These are phyloP conservation scores for Gonium pectorale DNA, from an alignment of 139 green algal species.

Conservation along the genomic window DNA sequence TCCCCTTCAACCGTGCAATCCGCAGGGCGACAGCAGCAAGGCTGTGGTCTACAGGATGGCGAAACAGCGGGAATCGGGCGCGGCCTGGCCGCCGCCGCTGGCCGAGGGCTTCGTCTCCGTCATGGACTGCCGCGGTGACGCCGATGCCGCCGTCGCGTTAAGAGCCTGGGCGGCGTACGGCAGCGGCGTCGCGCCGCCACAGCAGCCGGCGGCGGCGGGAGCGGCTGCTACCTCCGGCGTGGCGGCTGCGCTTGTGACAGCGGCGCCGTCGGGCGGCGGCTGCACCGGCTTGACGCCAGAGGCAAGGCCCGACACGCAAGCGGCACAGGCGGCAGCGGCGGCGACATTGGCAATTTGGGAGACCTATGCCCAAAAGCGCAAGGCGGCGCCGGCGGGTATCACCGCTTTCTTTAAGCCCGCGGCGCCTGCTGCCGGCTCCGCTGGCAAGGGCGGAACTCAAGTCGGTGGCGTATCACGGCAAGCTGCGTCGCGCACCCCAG, in stretches of 20 bases:
- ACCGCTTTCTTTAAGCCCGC: conserved; percentile 19
- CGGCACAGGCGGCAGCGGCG: neutral
- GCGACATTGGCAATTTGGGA: conserved; percentile 9
- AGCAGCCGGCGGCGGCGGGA: neutral
- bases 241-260: too few relatives aligned
- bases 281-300: too few relatives aligned
- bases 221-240: neutral
- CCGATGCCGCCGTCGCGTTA: conserved; percentile 19
- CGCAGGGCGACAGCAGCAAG: conserved; percentile 8
- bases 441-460: too few relatives aligned
- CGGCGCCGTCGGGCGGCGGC: neutral
- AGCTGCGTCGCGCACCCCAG: too few relatives aligned
- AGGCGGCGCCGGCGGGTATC: neutral
- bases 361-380: neutral
- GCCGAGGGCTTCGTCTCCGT: conserved; percentile 69
- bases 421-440: neutral
- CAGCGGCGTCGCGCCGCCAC: neutral
- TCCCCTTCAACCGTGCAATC: too few relatives aligned
- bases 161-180: conserved; percentile 40
- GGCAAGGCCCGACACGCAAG: neutral
- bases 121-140: conserved; percentile 50
- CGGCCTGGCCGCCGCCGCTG: conserved; percentile 40
- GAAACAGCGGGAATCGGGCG: neutral
- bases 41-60: conserved; percentile 48
- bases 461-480: too few relatives aligned